phyloP scores from a whole-genome alignment of 108 stramenopile genomes.

The Epithemia pelagica region DNA sequence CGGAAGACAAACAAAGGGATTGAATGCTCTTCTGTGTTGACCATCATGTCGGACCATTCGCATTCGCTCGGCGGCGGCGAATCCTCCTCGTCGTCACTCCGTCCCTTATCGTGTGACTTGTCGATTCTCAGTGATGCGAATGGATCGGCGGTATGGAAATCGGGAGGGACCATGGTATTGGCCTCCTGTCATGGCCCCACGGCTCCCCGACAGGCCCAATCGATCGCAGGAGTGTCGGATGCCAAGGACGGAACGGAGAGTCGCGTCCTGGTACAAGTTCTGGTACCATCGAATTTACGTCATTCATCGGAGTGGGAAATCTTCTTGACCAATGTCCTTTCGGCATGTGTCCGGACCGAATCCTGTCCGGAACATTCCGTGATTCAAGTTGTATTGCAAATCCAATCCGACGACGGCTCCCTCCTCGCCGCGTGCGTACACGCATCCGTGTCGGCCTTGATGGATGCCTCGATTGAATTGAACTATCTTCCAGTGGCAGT shows the following conservation, averaged over 20 bases:
- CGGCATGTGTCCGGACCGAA: constrained; percentile 41
- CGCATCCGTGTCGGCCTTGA: constrained; percentile 71
- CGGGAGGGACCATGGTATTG: constrained; percentile 77
- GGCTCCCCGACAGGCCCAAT: constrained; percentile 53
- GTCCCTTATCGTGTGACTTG: constrained; percentile 81
- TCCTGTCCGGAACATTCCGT: constrained; percentile 53
- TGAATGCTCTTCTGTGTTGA: too few relatives aligned
- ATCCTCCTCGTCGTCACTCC: constrained; percentile 21
- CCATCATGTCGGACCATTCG: background rate
- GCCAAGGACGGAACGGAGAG: constrained; percentile 42
- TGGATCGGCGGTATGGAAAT: constrained; percentile 76
- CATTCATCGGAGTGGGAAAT: constrained; percentile 46
- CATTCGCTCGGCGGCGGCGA: background rate
- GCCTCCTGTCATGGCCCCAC: constrained; percentile 85
- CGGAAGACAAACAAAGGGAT: too few relatives aligned
- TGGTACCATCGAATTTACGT: background rate
- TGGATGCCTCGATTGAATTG: constrained; percentile 83
- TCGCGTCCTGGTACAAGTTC: constrained; percentile 2
- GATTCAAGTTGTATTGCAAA: constrained; percentile 63
- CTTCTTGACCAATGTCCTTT: constrained; percentile 45
- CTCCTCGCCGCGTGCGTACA: constrained; percentile 53
- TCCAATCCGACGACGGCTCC: constrained; percentile 71
- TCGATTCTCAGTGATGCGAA: constrained; percentile 74
- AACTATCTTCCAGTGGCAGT: constrained; percentile 66
- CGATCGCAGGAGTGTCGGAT: constrained; percentile 47